Conservation (phyloP, 148 eudicot species). For the Rhododendron molle region DNA sequence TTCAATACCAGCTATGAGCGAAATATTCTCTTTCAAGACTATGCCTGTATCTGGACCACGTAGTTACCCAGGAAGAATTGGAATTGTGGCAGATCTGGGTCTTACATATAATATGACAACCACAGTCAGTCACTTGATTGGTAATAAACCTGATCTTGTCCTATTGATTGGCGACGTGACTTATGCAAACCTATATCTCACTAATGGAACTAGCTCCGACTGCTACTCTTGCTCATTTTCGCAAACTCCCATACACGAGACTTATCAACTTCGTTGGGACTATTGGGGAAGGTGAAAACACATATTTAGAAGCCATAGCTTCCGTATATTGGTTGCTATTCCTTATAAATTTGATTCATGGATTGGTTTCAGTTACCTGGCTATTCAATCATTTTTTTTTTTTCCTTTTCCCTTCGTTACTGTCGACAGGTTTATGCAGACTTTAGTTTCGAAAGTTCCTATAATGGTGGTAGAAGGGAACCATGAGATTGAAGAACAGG, state of each 20-base stretch:
- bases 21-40: conserved; percentile 64
- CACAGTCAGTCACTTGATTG: conserved; percentile 64
- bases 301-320: background rate
- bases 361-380: background rate
- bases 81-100: conserved; percentile 85
- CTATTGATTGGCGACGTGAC: conserved; percentile 82
- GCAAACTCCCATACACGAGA: conserved; percentile 85
- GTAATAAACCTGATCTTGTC: conserved; percentile 78
- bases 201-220: conserved; percentile 89
- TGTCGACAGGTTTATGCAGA: conserved; percentile 75
- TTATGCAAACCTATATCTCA: conserved; percentile 88
- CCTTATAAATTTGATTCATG: conserved; percentile 3
- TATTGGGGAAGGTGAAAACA: conserved; percentile 92
- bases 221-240: conserved; percentile 87
- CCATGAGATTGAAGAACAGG: conserved; percentile 92
- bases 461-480: conserved; percentile 96
- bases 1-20: conserved; percentile 67
- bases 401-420: background rate
- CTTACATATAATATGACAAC: conserved; percentile 79
- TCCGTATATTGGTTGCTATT: background rate
- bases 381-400: background rate
- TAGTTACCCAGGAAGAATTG: conserved; percentile 68
- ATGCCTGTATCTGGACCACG: conserved; percentile 73
- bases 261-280: conserved; percentile 98
- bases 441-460: conserved; percentile 71